Percentiles rank a stretch among this genome's conserved stretches.
These are phyloP conservation scores for Flammula alnicola DNA, from an alignment of 1,284 basidiomycete species.

Conservation along the genomic window DNA sequence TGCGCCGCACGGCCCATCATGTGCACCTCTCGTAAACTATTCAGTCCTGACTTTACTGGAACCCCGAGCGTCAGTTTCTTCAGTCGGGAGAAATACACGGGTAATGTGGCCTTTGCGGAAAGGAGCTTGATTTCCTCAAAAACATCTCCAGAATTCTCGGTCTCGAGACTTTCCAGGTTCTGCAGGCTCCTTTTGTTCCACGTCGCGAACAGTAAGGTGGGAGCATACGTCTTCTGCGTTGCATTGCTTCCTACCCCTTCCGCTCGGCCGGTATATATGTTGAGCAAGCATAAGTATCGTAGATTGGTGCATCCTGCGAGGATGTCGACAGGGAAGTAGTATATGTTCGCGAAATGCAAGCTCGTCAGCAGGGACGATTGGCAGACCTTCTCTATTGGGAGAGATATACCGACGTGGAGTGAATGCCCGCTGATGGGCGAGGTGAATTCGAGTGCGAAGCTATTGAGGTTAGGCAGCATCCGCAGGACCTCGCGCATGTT, in stretches of 20 bases:
- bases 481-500: constrained; percentile 15
- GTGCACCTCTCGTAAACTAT: constrained; percentile 5
- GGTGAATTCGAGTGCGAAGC: constrained; percentile 8
- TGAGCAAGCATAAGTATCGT: constrained; percentile 5
- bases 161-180: constrained; percentile 3
- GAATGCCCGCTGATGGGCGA: constrained; percentile 11
- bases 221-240: constrained; percentile 2
- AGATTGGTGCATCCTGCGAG: constrained; percentile 10
- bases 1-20: constrained; percentile 10
- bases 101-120: neutral
- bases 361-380: constrained; percentile 5
- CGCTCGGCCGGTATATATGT: constrained; percentile 4
- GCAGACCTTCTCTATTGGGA: constrained; percentile 10
- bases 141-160: constrained; percentile 13
- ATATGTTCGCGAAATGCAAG: constrained; percentile 10
- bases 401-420: constrained; percentile 9
- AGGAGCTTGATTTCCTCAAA: constrained; percentile 3
- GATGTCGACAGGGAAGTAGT: constrained; percentile 14
- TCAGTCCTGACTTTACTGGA: constrained; percentile 1
- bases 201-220: constrained; percentile 5
- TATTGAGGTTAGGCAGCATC: constrained; percentile 3
- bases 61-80: constrained; percentile 6
- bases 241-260: neutral
- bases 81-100: constrained; percentile 3
- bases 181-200: constrained; percentile 7